phyloP scores from a whole-genome alignment of 208 protist species.

The Acanthamoeba castellanii region DNA sequence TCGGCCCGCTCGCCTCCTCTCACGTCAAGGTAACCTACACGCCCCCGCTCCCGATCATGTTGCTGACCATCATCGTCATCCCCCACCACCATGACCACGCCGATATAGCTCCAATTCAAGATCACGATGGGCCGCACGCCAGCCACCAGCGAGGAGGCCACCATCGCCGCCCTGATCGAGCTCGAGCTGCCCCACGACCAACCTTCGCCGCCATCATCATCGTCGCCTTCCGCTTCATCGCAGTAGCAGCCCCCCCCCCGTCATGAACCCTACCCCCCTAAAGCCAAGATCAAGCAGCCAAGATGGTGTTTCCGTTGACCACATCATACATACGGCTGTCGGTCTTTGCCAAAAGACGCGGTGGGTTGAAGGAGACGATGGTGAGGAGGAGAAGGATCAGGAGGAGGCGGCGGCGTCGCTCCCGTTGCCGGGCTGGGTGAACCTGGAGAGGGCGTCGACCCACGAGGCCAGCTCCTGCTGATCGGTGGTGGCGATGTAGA shows the following conservation, averaged over 20 bases:
- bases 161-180: not conserved
- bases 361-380: not conserved
- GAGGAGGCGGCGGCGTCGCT: not conserved
- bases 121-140: conserved; percentile 5
- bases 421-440: not conserved
- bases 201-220: not conserved
- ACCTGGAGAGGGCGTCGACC: conserved; percentile 12
- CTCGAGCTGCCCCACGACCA: not conserved
- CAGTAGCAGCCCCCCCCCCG: not conserved
- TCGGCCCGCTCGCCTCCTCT: not conserved
- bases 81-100: not conserved
- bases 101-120: not conserved
- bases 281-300: too few relatives aligned
- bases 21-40: not conserved
- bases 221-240: not conserved
- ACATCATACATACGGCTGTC: too few relatives aligned
- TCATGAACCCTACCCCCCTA: too few relatives aligned
- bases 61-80: too few relatives aligned
- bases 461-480: conserved; percentile 12
- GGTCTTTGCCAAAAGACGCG: too few relatives aligned
- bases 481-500: conserved; percentile 35
- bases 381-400: not conserved
- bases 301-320: too few relatives aligned
- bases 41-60: too few relatives aligned
- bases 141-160: not conserved